Evolutionary conservation across 805 yeast genomes (phyloP).

Genomic region (Ogataea saltuana): DNA sequence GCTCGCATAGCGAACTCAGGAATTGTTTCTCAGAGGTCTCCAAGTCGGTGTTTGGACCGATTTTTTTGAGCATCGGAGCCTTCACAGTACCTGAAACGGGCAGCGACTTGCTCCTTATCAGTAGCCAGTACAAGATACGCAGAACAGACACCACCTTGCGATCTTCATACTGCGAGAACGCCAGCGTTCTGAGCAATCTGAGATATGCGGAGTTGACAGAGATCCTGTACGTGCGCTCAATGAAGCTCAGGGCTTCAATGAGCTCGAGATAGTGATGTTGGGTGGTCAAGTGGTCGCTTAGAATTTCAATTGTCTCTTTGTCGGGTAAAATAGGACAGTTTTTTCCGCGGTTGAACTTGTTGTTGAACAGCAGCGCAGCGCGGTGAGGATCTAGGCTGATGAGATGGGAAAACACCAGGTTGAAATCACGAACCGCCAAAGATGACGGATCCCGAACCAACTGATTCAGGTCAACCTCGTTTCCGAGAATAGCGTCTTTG

Average conservation of each 20-base stretch:
- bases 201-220: conserved; percentile 3
- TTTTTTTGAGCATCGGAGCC: neutral
- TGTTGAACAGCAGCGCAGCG: conserved; percentile 12
- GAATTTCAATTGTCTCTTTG: conserved; percentile 5
- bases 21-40: neutral
- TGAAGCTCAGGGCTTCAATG: conserved; percentile 6
- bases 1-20: neutral
- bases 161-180: neutral
- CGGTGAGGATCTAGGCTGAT: conserved; percentile 4
- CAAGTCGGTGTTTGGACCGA: neutral
- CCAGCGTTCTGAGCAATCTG: conserved; percentile 5
- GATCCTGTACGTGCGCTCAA: conserved; percentile 5
- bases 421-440: conserved; percentile 3
- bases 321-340: neutral
- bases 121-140: conserved; percentile 3
- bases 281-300: conserved; percentile 9
- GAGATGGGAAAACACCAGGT: conserved; percentile 11
- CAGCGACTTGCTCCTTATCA: neutral
- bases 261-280: conserved; percentile 8
- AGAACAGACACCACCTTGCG: neutral
- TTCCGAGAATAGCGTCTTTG: conserved; percentile 5
- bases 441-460: conserved; percentile 5
- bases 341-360: neutral
- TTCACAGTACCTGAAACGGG: neutral
- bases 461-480: neutral